Conservation (phyloP, 768 basidiomycete species). For the Podaxis sp. region DNA sequence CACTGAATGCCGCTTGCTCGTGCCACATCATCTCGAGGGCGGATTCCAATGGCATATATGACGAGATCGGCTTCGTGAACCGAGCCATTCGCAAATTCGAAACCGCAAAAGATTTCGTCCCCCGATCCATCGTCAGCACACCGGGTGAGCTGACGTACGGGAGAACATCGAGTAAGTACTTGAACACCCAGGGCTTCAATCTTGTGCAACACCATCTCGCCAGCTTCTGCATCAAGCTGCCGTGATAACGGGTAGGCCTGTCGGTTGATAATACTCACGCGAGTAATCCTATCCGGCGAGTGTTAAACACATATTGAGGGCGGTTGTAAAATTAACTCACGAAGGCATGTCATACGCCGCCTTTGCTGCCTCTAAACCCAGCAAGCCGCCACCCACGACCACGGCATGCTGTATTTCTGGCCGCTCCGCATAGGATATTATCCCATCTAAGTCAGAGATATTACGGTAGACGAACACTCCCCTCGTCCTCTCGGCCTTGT, state of each 20-base stretch:
- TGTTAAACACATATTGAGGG: background rate
- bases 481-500: slow-evolving; percentile 32
- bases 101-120: slow-evolving; percentile 38
- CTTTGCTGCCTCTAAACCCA: slow-evolving; percentile 74
- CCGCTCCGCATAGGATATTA: slow-evolving; percentile 53
- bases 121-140: slow-evolving; percentile 19
- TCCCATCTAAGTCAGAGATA: slow-evolving; percentile 60
- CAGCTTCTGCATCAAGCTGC: slow-evolving; percentile 52
- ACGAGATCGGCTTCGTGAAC: slow-evolving; percentile 48
- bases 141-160: slow-evolving; percentile 22
- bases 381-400: slow-evolving; percentile 66
- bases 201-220: slow-evolving; percentile 55
- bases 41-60: slow-evolving; percentile 68
- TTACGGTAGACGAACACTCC: slow-evolving; percentile 74
- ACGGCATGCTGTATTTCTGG: slow-evolving; percentile 42
- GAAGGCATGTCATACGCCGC: slow-evolving; percentile 55
- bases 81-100: slow-evolving; percentile 44
- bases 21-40: slow-evolving; percentile 66
- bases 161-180: slow-evolving; percentile 40
- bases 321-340: slow-evolving; percentile 15
- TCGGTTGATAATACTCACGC: slow-evolving; percentile 52
- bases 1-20: slow-evolving; percentile 46
- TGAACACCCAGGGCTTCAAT: slow-evolving; percentile 59
- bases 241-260: slow-evolving; percentile 50
- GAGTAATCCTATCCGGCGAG: slow-evolving; percentile 26